Base-by-base conservation (phyloP, 163 green algal genomes). In the Chlorella variabilis region DNA sequence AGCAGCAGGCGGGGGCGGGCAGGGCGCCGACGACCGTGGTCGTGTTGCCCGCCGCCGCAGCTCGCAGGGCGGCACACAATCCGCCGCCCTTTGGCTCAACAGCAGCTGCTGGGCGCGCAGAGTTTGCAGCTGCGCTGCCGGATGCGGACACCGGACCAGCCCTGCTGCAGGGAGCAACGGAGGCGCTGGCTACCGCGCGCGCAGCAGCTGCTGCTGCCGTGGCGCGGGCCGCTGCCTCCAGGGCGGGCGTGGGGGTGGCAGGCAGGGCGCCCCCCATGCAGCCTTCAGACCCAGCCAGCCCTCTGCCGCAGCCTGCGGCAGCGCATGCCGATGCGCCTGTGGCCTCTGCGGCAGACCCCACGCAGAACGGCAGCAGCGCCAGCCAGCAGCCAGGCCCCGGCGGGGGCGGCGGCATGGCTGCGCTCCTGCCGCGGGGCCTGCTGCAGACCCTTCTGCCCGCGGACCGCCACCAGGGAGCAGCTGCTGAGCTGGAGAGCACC, bases 401-500 rank as follows among this genome's bases (percentile, higher is more conserved):
- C 45, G 45, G 45, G 45, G 11, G 45, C 45, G 11, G 11, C 45
- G 11, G 11, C 45, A 11, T 54, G 11, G 45, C 51, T 9, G 9
- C 21, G 51, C 20, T 62, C 15, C 51, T 62, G 51, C 51, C 51
- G 15, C 51, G 4, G 20, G 20, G 51, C 51, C 51, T 62, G 15
- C 51, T 62, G 51, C 51, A 62, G 51, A 9, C 51, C 51, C 21
- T 62, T 8, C 51, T 62, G 51, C 51, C 51, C 20, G 51, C 51
- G 51, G 51, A 62, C 9, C 51, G 51, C 9, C 31, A 11, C 8
- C 42, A 3, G 0, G 68, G 31, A 8, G 29, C 41, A 13, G 68
- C 27, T 15, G 42, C 45, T 18, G 69, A 63, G 48, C 69, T 77
- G n/a, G n/a, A n/a, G n/a, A n/a, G n/a, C n/a, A n/a, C n/a, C n/a